phyloP scores from a whole-genome alignment of 129 eudicot genomes.

The Centaurea solstitialis region DNA sequence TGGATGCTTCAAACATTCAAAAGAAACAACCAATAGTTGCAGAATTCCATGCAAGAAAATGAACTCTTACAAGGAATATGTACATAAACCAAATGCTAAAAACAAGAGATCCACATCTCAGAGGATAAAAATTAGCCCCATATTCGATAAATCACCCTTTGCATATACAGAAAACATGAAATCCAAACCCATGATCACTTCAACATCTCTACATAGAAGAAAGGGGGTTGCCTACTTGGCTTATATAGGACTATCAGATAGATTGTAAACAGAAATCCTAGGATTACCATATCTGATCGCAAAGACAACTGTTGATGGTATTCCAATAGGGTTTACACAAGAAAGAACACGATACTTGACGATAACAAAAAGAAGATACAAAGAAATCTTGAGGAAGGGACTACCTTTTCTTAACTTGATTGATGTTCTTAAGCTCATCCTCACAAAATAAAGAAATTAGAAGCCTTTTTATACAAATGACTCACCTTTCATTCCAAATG shows the following conservation, averaged over 20 bases:
- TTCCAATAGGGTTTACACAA: background rate
- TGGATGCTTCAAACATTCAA: background rate
- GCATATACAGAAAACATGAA: background rate
- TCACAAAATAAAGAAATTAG: too few species aligned
- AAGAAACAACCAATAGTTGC: background rate
- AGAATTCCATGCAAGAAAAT: background rate
- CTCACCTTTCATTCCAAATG: background rate
- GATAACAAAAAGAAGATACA: background rate
- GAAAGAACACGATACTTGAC: background rate
- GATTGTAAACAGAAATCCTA: background rate
- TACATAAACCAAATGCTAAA: background rate
- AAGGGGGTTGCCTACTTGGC: background rate
- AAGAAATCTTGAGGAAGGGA: background rate
- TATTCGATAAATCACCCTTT: background rate
- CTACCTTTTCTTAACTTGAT: background rate
- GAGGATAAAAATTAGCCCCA: background rate
- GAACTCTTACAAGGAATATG: background rate
- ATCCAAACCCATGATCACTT: background rate
- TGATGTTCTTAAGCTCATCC: background rate
- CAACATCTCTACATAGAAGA: background rate
- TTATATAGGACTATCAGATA: background rate
- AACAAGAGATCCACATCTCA: background rate
- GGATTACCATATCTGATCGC: background rate
- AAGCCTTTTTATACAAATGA: background rate
- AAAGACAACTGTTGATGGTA: background rate